These are phyloP conservation scores for Podosphaera xanthii DNA, from an alignment of 2,329 filamentous ascomycete species.

Conservation along the genomic window DNA sequence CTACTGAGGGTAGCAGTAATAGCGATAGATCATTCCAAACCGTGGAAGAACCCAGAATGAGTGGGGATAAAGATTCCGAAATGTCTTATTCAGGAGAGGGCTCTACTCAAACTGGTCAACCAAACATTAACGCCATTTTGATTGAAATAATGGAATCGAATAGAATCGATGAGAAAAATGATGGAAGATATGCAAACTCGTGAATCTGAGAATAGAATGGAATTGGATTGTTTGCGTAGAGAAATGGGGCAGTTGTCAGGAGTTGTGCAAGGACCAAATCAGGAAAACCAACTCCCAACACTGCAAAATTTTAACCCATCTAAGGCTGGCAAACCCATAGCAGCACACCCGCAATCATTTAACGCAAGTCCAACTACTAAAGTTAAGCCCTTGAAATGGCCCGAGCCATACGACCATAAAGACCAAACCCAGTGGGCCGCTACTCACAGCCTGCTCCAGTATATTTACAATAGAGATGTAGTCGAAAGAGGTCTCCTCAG, in stretches of 20 bases:
- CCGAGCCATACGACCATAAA: background rate
- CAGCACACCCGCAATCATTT: background rate
- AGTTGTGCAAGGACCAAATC: background rate
- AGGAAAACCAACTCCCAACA: background rate
- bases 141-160: background rate
- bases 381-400: background rate
- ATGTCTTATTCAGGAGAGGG: background rate
- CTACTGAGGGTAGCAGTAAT: background rate
- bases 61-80: background rate
- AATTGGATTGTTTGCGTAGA: too few relatives aligned
- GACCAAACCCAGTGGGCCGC: background rate
- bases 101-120: background rate
- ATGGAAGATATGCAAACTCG: too few relatives aligned
- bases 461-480: background rate
- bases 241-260: too few relatives aligned
- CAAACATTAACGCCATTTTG: background rate
- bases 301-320: background rate
- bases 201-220: too few relatives aligned
- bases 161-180: background rate
- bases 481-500: background rate
- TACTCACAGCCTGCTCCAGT: background rate
- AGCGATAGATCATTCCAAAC: background rate
- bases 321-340: background rate
- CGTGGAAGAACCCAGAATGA: background rate
- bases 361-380: background rate